phyloP scores from a whole-genome alignment of 768 basidiomycete genomes.

The Amanita pseudoporphyria region DNA sequence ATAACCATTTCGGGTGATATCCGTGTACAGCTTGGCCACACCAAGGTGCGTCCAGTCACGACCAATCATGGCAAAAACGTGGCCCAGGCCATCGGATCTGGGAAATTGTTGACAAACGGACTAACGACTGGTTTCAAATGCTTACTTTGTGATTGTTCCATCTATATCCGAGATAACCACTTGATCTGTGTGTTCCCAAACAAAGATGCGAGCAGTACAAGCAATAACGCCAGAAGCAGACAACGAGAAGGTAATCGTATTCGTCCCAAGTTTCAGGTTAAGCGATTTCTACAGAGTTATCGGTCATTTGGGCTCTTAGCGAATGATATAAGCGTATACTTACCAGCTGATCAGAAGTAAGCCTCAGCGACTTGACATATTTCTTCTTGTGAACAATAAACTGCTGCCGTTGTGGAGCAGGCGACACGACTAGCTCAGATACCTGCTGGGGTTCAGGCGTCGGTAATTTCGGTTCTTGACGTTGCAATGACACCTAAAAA shows the following conservation, averaged over 20 bases:
- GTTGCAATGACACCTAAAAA: background rate
- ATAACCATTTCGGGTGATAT: constrained; percentile 92
- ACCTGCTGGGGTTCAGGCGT: background rate
- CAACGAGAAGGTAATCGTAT: constrained; percentile 89
- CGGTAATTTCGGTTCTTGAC: background rate
- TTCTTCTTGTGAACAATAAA: constrained; percentile 26
- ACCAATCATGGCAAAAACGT: constrained; percentile 96
- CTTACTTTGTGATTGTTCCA: constrained; percentile 96
- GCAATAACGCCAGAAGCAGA: constrained; percentile 73
- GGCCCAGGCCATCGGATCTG: constrained; percentile 92
- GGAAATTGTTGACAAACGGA: background rate
- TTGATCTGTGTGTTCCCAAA: constrained; percentile 88
- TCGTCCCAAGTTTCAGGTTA: constrained; percentile 77
- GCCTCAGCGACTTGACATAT: constrained; percentile 85
- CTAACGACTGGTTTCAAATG: background rate
- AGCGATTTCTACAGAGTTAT: constrained; percentile 63
- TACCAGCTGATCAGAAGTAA: constrained; percentile 85
- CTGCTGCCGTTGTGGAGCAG: constrained; percentile 6
- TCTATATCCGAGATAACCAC: constrained; percentile 97
- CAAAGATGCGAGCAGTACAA: constrained; percentile 87
- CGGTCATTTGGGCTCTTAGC: background rate
- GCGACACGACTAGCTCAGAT: background rate
- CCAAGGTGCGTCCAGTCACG: constrained; percentile 98
- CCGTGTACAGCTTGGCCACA: constrained; percentile 94
- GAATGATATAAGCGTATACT: background rate